Evolutionary conservation across 371 early-diverging fungal genomes (phyloP), one percentile per base, ranked within the genome.

Genomic region (Blakeslea trispora): DNA sequence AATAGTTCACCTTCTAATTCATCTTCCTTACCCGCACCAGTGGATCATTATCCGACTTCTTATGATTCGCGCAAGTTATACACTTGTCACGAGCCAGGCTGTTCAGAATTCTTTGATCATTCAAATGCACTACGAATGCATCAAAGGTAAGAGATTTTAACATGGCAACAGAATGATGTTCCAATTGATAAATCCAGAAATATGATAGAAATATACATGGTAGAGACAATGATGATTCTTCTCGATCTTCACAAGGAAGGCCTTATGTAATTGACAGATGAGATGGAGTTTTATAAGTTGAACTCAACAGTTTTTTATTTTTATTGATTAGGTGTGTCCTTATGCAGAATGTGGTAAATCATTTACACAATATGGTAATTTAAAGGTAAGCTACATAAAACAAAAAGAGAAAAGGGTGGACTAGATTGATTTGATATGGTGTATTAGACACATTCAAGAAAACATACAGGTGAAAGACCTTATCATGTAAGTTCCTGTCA

Each of bases 401-500:
- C n/a, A n/a, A n/a, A n/a, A n/a, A n/a, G n/a, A n/a, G n/a, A n/a
- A n/a, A n/a, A n/a, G n/a, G n/a, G n/a, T n/a, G n/a, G n/a, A n/a
- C n/a, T n/a, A n/a, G n/a, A n/a, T n/a, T n/a, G n/a, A n/a, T n/a
- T n/a, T n/a, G n/a, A n/a, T n/a, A n/a, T n/a, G n/a, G n/a, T n/a
- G 53, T 37, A 28, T 63, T 76, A 82, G 77, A 87, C 88, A 18
- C 88, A 87, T 61, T 85, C 85, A 50, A 74, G 88, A 53, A 83
- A 80, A 56, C 88, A 87, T 59, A 84, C 88, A 17, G 88, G 88
- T 19, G 87, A 85, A 53, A 68, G 82, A 41, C 87, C 88, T 1
- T 87, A 78, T 74, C 82, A 81, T 65, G 77, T 77, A 63, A 50
- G 50, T 50, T 34, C 7, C 15, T 23, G n/a, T n/a, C n/a, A n/a